phyloP scores from a whole-genome alignment of 2,329 filamentous ascomycete species.

The Coniosporium tulheliwenetii region DNA sequence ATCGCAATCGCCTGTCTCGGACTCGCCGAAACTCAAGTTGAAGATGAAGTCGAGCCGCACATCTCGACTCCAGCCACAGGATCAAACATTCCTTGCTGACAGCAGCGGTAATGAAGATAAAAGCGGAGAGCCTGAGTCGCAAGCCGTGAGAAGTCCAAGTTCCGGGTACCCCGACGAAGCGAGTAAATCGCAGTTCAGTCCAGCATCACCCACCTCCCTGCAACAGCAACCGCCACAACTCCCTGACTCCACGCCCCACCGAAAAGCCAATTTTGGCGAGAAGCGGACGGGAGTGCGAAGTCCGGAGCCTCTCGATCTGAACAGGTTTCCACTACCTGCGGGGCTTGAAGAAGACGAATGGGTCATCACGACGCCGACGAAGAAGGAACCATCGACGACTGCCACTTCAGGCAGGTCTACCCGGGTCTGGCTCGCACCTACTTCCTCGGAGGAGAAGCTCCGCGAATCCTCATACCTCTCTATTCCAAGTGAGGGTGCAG shows the following conservation, averaged over 20 bases:
- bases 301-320: constrained; percentile 1
- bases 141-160: constrained; percentile 7
- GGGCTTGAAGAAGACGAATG: constrained; percentile 19
- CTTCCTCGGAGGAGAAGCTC: constrained; percentile 16
- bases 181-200: neutral
- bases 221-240: neutral
- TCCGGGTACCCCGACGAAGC: constrained; percentile 1
- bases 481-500: constrained; percentile 22
- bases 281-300: constrained; percentile 8
- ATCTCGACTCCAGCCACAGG: constrained; percentile 10
- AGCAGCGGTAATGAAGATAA: constrained; percentile 36
- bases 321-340: constrained; percentile 1
- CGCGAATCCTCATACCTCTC: constrained; percentile 12
- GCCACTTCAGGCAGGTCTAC: constrained; percentile 8
- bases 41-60: constrained; percentile 18
- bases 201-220: constrained; percentile 2
- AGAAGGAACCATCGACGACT: constrained; percentile 4
- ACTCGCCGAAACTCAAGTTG: constrained; percentile 22
- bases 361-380: constrained; percentile 17
- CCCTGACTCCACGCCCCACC: constrained; percentile 6
- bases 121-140: constrained; percentile 11
- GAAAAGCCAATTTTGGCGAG: constrained; percentile 12
- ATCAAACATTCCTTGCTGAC: constrained; percentile 36
- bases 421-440: constrained; percentile 25
- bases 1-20: constrained; percentile 9